Conservation (phyloP, 1,139 yeast genomes). For the Hansenula sp. region DNA sequence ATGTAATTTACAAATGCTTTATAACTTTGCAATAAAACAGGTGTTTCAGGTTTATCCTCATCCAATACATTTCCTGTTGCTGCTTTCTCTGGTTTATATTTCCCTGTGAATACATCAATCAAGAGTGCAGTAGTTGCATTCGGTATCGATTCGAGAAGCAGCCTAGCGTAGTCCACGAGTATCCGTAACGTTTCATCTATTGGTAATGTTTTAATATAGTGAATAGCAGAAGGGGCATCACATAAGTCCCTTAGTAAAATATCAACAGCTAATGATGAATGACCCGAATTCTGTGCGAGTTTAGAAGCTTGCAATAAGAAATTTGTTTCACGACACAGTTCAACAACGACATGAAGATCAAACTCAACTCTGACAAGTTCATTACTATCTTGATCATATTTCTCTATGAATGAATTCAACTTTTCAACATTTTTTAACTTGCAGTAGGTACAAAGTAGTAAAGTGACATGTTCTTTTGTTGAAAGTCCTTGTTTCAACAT, state of each 20-base stretch:
- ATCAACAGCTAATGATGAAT: conserved; percentile 73
- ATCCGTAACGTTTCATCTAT: conserved; percentile 79
- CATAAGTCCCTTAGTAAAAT: conserved; percentile 66
- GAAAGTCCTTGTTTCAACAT: conserved; percentile 53
- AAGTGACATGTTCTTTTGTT: conserved; percentile 74
- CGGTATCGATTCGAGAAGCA: conserved; percentile 64
- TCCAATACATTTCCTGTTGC: conserved; percentile 4
- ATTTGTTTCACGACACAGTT: conserved; percentile 74
- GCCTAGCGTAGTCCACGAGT: conserved; percentile 61
- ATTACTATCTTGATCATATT: conserved; percentile 33
- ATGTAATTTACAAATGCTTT: conserved; percentile 66
- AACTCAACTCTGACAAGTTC: conserved; percentile 40
- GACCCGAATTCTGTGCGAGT: conserved; percentile 66
- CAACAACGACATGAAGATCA: conserved; percentile 68
- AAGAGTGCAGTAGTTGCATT: conserved; percentile 77
- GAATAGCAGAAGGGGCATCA: conserved; percentile 59
- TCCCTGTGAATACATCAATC: conserved; percentile 87
- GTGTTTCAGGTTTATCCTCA: conserved; percentile 19
- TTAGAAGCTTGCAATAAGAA: conserved; percentile 66
- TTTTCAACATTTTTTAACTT: conserved; percentile 63
- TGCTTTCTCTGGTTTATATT: conserved; percentile 45
- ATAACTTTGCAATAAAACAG: conserved; percentile 58
- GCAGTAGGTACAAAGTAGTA: conserved; percentile 78
- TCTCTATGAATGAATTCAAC: conserved; percentile 53
- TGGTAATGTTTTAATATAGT: conserved; percentile 63